Base-by-base conservation (phyloP, 495 filamentous ascomycete species). In the Coniosporium apollinis region DNA sequence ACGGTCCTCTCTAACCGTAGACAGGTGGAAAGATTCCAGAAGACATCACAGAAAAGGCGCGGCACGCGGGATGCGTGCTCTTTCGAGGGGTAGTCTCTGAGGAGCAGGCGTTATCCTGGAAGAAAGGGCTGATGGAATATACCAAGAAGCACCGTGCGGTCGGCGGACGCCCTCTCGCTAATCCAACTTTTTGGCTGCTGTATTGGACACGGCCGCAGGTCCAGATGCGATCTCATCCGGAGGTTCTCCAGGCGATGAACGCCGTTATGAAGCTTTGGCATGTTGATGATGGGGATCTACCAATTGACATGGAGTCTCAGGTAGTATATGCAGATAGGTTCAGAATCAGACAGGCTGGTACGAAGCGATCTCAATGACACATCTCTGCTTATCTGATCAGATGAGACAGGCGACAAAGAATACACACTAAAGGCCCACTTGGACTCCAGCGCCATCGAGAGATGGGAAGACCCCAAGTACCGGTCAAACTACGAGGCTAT, bases 261-360 rank as follows among this genome's bases (percentile, higher is more conserved):
- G 22, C 25, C 17, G 26, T 38, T 22, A 38, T 24, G 22, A n/a
- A 30, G 25, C 19, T 38, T 19, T 38, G 36, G 36, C 28, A 31
- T 5, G 25, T 32, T 13, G 31, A 21, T 16, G 28, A 38, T 22
- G 14, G 25, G 10, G 31, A 17, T 16, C 5, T 32, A 24, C 36
- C 26, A 14, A 28, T 38, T 2, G 25, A 30, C 19, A 22, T 32
- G 19, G n/a, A 11, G 18, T n/a, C n/a, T n/a, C 36, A 30, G 20
- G 36, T 38, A 19, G 36, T 20, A 22, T 38, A 38, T 21, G 22
- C 36, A 3, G 36, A 38, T 24, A 24, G 36, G 2, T 30, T 38
- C 15, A 24, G 36, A 7, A 38, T 38, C 22, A 24, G 36, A 3
- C 18, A 18, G 9, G 25, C 36, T 7, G n/a, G n/a, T n/a, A n/a